These are phyloP conservation scores for Omphalotus olearius DNA, from an alignment of 1,284 basidiomycete species.

Conservation along the genomic window DNA sequence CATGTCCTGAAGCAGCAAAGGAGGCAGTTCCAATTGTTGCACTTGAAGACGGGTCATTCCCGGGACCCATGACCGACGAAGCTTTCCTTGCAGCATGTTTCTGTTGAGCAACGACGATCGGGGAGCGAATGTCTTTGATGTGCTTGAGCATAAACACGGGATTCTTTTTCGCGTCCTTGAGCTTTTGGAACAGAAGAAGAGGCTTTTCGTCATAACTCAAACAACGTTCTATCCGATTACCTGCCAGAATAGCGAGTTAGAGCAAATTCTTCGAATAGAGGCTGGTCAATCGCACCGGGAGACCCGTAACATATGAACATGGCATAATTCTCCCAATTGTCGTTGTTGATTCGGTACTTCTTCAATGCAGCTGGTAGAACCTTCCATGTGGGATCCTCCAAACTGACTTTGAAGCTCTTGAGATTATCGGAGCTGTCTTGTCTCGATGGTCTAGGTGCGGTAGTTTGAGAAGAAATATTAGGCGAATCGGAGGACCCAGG, in stretches of 20 bases:
- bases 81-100: constrained; percentile 87
- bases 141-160: constrained; percentile 99
- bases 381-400: constrained; percentile 98
- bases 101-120: constrained; percentile 91
- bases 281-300: constrained; percentile 53
- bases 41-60: constrained; percentile 5
- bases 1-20: constrained; percentile 35
- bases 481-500: constrained; percentile 31
- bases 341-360: constrained; percentile 98
- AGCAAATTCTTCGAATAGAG: constrained; percentile 5
- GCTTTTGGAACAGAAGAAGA: constrained; percentile 91
- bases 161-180: constrained; percentile 96
- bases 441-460: constrained; percentile 41
- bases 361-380: constrained; percentile 96
- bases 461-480: constrained; percentile 21
- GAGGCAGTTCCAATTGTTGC: constrained; percentile 23
- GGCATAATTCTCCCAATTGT: constrained; percentile 98
- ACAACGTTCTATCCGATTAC: constrained; percentile 86
- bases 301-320: constrained; percentile 98
- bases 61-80: constrained; percentile 38
- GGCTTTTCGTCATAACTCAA: constrained; percentile 98
- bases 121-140: constrained; percentile 96
- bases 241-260: constrained; percentile 27
- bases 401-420: constrained; percentile 84
- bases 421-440: constrained; percentile 74